These are phyloP conservation scores for Verticillium alfalfae DNA, from an alignment of 2,329 filamentous ascomycete genomes.

Conservation along the genomic window DNA sequence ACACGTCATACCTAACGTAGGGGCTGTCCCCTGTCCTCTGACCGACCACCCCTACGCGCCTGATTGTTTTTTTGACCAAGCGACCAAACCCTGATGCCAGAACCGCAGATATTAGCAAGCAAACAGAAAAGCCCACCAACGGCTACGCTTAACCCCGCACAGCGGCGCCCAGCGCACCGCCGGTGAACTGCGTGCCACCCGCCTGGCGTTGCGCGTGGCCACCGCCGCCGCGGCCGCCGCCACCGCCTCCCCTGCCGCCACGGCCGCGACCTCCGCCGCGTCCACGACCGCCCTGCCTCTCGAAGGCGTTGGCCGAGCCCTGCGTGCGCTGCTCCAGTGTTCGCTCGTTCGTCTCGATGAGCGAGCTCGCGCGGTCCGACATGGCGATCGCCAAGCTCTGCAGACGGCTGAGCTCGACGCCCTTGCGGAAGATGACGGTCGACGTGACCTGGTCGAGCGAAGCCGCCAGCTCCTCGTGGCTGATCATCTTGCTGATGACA, in stretches of 20 bases:
- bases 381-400: constrained; percentile 92
- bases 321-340: constrained; percentile 96
- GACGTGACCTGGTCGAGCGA: constrained; percentile 97
- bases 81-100: constrained; percentile 13
- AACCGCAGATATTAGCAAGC: constrained; percentile 9
- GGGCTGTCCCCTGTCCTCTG: background rate
- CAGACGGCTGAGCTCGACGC: constrained; percentile 91
- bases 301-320: constrained; percentile 91
- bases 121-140: constrained; percentile 4
- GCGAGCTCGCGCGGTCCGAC: constrained; percentile 89
- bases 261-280: constrained; percentile 61
- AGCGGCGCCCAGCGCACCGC: constrained; percentile 68
- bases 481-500: constrained; percentile 98
- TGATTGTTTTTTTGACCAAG: constrained; percentile 13
- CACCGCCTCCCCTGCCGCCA: constrained; percentile 52
- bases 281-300: constrained; percentile 79
- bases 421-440: constrained; percentile 98
- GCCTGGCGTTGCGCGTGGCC: constrained; percentile 60
- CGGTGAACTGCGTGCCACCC: constrained; percentile 74
- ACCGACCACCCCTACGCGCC: constrained; percentile 7
- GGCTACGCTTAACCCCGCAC: constrained; percentile 46
- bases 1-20: constrained; percentile 9
- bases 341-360: constrained; percentile 97
- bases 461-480: constrained; percentile 93
- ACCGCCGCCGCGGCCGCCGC: constrained; percentile 53